These are phyloP conservation scores for Lachancea sp. DNA, from an alignment of 805 yeast genomes.

Conservation along the genomic window DNA sequence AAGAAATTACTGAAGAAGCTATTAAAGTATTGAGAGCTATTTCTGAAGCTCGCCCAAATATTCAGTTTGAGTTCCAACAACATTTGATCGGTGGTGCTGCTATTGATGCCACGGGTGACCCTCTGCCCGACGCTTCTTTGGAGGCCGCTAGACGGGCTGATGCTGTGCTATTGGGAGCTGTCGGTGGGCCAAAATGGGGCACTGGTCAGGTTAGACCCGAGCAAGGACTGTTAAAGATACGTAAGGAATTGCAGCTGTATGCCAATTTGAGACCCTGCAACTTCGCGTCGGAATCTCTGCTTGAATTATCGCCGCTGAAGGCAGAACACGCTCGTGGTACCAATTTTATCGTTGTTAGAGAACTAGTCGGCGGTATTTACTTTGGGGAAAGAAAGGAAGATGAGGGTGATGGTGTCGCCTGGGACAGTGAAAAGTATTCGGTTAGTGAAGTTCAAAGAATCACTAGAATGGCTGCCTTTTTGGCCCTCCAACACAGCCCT, in stretches of 20 bases:
- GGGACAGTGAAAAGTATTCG: constrained; percentile 89
- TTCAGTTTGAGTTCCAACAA: constrained; percentile 68
- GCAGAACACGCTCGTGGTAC: constrained; percentile 83
- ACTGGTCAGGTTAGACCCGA: constrained; percentile 95
- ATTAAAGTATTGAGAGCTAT: constrained; percentile 84
- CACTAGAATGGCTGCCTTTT: constrained; percentile 96
- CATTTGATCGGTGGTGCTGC: constrained; percentile 98
- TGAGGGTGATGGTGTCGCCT: constrained; percentile 76
- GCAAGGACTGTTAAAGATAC: constrained; percentile 88
- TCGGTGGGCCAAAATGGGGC: constrained; percentile 99
- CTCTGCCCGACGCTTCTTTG: constrained; percentile 79
- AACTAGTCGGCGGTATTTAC: constrained; percentile 95
- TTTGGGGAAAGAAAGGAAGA: constrained; percentile 95
- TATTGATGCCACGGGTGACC: constrained; percentile 91
- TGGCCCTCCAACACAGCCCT: constrained; percentile 89
- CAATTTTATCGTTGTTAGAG: constrained; percentile 88
- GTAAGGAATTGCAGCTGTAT: constrained; percentile 89
- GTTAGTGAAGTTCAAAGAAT: constrained; percentile 92
- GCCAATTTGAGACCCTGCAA: constrained; percentile 97
- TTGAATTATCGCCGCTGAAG: constrained; percentile 84
- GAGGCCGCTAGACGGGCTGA: constrained; percentile 80
- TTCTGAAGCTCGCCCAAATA: constrained; percentile 45
- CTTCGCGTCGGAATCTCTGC: constrained; percentile 77
- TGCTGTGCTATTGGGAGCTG: constrained; percentile 96
- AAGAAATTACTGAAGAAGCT: constrained; percentile 85